Base-by-base conservation (phyloP, 1,284 basidiomycete genomes). In the Sporisorium graminicola region DNA sequence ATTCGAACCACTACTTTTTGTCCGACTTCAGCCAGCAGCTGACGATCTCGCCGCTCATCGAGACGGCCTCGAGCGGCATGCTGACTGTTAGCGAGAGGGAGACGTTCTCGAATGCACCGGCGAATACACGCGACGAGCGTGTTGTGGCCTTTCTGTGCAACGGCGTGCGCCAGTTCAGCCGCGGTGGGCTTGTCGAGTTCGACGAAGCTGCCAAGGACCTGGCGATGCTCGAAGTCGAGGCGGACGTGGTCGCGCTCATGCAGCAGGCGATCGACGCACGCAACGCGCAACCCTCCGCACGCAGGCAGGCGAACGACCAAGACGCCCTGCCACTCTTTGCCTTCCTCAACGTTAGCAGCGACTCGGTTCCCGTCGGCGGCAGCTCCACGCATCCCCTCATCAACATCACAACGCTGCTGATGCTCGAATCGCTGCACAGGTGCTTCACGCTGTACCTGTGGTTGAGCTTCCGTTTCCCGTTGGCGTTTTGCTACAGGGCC, bases 361-460 rank as follows among this genome's bases (percentile, higher is more conserved):
- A 40, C 40, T 20, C 40, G 16, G 37, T n/a, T 3, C 37, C 3
- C 16, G 60, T 43, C 12, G 31, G 29, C n/a, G 60, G 58, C 50
- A 60, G 54, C 37, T 26, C 56, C 10, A 52, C 69, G 1, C 69
- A 72, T 46, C 59, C 66, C 16, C 40, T 81, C 26, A 58, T 79
- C 56, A 77, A 80, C 62, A 66, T 81, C 46, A 78, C 85, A 0
- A 83, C 86, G 9, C 84, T 91, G 55, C 74, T 80, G 54, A 79
- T 85, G n/a, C 88, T 98, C 40, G 96, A 98, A 86, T 88, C 89
- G 3, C 86, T 95, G 60, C 95, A 98, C 86, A 92, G 92, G 78
- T 87, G 90, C n/a, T 84, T 95, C 27, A 91, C 92, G 18, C 79
- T 93, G 20, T 98, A 98, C 86, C 88, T 94, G 58, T 99, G 96